Base-by-base conservation (phyloP, 108 stramenopile genomes). In the Asterionellopsis glacialis region DNA sequence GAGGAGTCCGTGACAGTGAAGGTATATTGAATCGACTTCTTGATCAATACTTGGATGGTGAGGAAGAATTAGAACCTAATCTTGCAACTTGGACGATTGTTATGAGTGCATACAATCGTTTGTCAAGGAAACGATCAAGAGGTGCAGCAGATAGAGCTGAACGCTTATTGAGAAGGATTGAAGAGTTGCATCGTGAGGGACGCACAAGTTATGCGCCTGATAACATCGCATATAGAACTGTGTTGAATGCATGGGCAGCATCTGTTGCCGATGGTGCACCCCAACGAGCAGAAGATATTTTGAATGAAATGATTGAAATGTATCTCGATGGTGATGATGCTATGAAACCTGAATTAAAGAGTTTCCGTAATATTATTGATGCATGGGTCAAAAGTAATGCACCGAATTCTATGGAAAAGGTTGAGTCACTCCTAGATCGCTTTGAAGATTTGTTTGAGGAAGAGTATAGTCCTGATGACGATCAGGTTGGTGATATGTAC, bases 91-190 rank as follows among this genome's bases (percentile, higher is more conserved):
- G 78, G 78, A 74, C 73, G 14, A 79, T 74, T 57, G 78, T 79
- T 41, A 68, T 81, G 14, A 65, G 51, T 44, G 74, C 68, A 15
- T 81, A 68, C 67, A 55, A 55, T 23, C 58, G 75, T 24, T 70
- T 77, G 40, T 68, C 74, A 5, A 70, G 48, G 45, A 77, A 77
- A 62, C 57, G 64, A 13, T 50, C 51, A 47, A 24, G 54, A 9
- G 80, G 72, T 27, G 83, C 87, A n/a, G 81, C 79, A 9, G 60
- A 70, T 41, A 58, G 75, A 56, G 88, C 88, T 23, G 77, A 67
- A 43, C 48, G 59, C 51, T 59, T 89, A 22, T 70, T 89, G 26
- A 41, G 65, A 21, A 61, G 64, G 14, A 83, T 89, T 77, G 82
- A 85, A 65, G 53, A 43, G 45, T 64, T 85, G 0, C 53, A 81